Evolutionary conservation across 768 basidiomycete species (phyloP), one percentile per base, ranked within the genome.

Genomic region (Exsudoporus frostii): DNA sequence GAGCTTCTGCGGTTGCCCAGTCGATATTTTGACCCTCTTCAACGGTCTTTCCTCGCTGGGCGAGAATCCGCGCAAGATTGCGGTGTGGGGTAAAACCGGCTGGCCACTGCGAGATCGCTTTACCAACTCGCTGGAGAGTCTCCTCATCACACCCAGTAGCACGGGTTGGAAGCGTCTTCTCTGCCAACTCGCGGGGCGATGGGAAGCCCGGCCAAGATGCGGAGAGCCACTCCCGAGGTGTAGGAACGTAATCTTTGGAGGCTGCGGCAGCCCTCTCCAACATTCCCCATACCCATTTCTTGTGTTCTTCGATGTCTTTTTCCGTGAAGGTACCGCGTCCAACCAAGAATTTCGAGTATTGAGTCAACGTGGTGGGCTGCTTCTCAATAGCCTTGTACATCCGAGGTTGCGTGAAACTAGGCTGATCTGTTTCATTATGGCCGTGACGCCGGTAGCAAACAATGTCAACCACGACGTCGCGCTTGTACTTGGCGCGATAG

Each of bases 351-450:
- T 95, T 91, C 57, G 90, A 83, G 76, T 99, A 99, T 68, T 92
- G 83, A 7, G 91, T 88, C 48, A 98, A 79, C 5, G 94, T 84
- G 1, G 95, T 94, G 2, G 90, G 90, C 73, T 98, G 93, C 64
- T 91, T 89, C 74, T 86, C 85, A 68, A 99, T 97, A 29, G 94
- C 92, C 71, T 92, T 82, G 79, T 99, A 99, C 97, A 98, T 99
- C 58, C 91, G 82, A 7, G 97, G 97, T 71, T 99, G 97, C 10
- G 97, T 98, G 78, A 99, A 99, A 71, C 84, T 89, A 24, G 97
- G 97, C 71, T 99, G 97, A 67, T 99, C 97, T 10, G 94, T 98
- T 73, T 99, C 97, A 71, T 99, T 99, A 76, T 99, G 97, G n/a
- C 97, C 97, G 68, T 98, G 85, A 50, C 94, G 92, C 58, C 97